These are phyloP conservation scores for Gaeumannomyces sp. DNA, from an alignment of 2,329 filamentous ascomycete species.

Conservation along the genomic window DNA sequence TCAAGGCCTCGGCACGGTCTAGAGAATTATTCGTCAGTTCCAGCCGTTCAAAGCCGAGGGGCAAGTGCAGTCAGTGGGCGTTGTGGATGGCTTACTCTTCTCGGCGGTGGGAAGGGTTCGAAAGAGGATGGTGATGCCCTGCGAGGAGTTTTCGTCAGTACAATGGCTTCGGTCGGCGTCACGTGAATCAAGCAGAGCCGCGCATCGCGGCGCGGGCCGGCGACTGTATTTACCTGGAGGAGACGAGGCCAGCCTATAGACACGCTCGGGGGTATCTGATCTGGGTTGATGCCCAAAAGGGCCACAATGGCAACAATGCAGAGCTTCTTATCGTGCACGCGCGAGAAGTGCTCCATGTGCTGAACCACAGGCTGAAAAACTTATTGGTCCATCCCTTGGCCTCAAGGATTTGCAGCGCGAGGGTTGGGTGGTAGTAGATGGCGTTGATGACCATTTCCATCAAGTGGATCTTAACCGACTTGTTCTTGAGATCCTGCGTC, in stretches of 20 bases:
- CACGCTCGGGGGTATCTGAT: conserved; percentile 85
- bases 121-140: conserved; percentile 83
- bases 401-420: conserved; percentile 85
- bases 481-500: conserved; percentile 73
- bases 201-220: no score
- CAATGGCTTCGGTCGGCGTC: no score
- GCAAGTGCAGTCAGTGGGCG: no score
- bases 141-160: conserved; percentile 13
- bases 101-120: conserved; percentile 81
- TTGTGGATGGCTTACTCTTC: conserved; percentile 55
- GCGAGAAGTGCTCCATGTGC: conserved; percentile 86
- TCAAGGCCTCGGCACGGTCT: conserved; percentile 88
- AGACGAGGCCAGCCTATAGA: conserved; percentile 92
- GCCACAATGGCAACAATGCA: conserved; percentile 90
- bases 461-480: conserved; percentile 89
- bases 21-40: conserved; percentile 20
- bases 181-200: no score
- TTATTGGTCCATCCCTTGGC: conserved; percentile 92
- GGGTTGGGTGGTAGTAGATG: conserved; percentile 90
- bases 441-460: conserved; percentile 99
- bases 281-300: conserved; percentile 70
- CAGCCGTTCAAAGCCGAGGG: no score
- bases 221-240: conserved; percentile 38
- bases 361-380: conserved; percentile 98
- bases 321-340: conserved; percentile 98